These are phyloP conservation scores for Wakefieldia striispora DNA, from an alignment of 768 basidiomycete species.

Conservation along the genomic window DNA sequence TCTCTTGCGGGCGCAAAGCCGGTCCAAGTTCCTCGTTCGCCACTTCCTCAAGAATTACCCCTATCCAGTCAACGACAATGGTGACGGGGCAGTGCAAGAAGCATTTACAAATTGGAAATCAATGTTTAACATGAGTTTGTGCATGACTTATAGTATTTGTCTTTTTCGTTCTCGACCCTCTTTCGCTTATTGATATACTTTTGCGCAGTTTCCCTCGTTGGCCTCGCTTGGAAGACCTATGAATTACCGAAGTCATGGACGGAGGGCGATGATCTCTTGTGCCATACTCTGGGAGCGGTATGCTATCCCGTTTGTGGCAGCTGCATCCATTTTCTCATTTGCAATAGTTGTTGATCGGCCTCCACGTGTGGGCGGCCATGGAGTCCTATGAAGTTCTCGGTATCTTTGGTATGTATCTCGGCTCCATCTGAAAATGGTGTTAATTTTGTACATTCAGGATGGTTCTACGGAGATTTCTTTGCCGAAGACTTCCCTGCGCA, in stretches of 20 bases:
- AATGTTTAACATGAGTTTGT: conserved; percentile 87
- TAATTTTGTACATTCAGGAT: conserved; percentile 50
- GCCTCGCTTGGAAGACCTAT: conserved; percentile 90
- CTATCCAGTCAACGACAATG: conserved; percentile 69
- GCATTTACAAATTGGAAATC: conserved; percentile 96
- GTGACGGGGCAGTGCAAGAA: conserved; percentile 80
- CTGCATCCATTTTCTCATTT: conserved; percentile 6
- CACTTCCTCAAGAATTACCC: conserved; percentile 96
- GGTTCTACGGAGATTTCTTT: conserved; percentile 99
- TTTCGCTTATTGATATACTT: neutral
- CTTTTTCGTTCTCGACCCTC: neutral
- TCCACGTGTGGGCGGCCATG: conserved; percentile 89
- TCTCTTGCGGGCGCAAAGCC: conserved; percentile 80
- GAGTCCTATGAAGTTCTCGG: conserved; percentile 94
- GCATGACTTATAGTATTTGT: conserved; percentile 86
- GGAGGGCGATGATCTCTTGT: conserved; percentile 79
- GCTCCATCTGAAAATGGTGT: neutral
- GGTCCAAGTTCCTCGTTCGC: conserved; percentile 84
- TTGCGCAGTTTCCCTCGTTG: conserved; percentile 72
- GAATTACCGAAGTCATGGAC: conserved; percentile 80
- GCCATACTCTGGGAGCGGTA: conserved; percentile 87
- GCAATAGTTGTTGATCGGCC: conserved; percentile 68
- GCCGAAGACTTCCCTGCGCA: conserved; percentile 89
- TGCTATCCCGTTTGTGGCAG: conserved; percentile 29
- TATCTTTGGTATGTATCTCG: conserved; percentile 65